phyloP scores from a whole-genome alignment of 768 basidiomycete species.

The Russula emetica region DNA sequence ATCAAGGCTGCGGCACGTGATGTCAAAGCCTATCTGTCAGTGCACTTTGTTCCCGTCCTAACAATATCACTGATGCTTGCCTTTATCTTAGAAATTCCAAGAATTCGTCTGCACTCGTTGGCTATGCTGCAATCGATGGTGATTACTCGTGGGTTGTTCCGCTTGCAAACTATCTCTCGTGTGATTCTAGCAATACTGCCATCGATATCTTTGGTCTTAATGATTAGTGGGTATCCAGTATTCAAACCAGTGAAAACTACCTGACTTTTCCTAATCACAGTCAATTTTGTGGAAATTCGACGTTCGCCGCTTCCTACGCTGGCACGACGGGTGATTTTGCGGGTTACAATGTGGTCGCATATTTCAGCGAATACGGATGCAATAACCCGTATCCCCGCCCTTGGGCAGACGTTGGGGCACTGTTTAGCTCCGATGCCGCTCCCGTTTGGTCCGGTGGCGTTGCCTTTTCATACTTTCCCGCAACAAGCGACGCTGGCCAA shows the following conservation, averaged over 20 bases:
- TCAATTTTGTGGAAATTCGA: constrained; percentile 75
- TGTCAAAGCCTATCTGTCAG: constrained; percentile 76
- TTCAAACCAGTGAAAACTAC: neutral
- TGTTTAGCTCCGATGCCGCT: constrained; percentile 71
- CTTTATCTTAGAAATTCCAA: constrained; percentile 39
- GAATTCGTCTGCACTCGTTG: constrained; percentile 66
- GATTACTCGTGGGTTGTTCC: constrained; percentile 54
- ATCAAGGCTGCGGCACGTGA: constrained; percentile 92
- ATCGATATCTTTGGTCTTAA: constrained; percentile 89
- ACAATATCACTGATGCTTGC: neutral
- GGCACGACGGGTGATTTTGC: constrained; percentile 51
- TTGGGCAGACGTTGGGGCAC: constrained; percentile 74
- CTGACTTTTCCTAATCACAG: constrained; percentile 38
- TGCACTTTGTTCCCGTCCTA: constrained; percentile 21
- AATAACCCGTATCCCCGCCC: constrained; percentile 55
- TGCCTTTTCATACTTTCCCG: constrained; percentile 89
- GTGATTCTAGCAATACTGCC: constrained; percentile 61
- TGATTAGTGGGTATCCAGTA: constrained; percentile 58
- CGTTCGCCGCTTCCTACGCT: constrained; percentile 54
- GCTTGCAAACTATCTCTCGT: constrained; percentile 76
- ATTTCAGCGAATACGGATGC: constrained; percentile 89
- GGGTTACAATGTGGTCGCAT: constrained; percentile 72
- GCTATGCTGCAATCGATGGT: constrained; percentile 84
- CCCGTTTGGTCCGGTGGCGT: constrained; percentile 84
- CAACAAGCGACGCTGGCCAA: constrained; percentile 60